Base-by-base conservation (phyloP, 2,329 filamentous ascomycete genomes). In the Neonectria punicea region DNA sequence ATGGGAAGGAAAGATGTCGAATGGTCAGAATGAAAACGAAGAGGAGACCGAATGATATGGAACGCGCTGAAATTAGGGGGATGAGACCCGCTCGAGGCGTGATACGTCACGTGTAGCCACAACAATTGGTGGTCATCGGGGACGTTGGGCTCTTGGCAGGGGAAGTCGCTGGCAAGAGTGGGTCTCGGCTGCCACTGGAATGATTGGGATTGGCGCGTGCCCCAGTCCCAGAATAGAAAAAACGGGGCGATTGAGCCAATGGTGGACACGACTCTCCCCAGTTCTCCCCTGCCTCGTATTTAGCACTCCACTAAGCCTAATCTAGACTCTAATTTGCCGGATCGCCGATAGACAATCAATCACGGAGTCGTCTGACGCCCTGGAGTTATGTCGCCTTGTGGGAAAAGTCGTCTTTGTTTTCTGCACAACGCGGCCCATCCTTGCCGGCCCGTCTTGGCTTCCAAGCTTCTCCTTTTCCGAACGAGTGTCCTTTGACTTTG, bases 31-130 rank as follows among this genome's bases (percentile, higher is more conserved):
- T 53, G 34, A 58, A n/a, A 51, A 53, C 36, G 36, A 53, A 56
- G 49, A 57, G 51, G 56, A 55, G 30, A 60, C 46, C 20, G 57
- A 49, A 63, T 36, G 60, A 60, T 44, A 53, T 59, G 68, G 68
- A 73, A 72, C 66, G 71, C 57, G 68, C 51, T 68, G 54, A 72
- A 61, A 71, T 72, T 70, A 71, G 67, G 60, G 71, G 71, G 64
- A 70, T 53, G 46, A 9, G 61, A 36, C 61, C 34, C 49, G 49
- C 54, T 34, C 6, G 47, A 49, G n/a, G 43, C 63, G 61, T 67
- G 63, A 39, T 30, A 41, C 58, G 34, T 73, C 71, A 73, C 70
- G 71, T 73, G 69, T 25, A 51, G 22, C 34, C 61, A 58, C 39
- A 53, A 49, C 43, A 58, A 58, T 22, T 44, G 25, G 14, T n/a